phyloP scores from a whole-genome alignment of 495 filamentous ascomycete genomes.

The Aspergillus olivimuriae region DNA sequence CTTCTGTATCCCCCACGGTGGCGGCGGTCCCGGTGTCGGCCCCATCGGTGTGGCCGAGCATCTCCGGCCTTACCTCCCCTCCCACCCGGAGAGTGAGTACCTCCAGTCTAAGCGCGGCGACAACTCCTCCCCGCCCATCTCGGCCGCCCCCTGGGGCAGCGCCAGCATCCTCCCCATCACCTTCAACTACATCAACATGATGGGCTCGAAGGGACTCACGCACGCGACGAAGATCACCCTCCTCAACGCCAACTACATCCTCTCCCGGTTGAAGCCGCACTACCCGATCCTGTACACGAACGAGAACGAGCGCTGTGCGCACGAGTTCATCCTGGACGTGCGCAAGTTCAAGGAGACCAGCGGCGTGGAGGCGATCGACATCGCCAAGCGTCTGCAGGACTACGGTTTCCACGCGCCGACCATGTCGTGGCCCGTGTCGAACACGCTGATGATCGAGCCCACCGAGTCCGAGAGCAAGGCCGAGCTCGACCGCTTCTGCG shows the following conservation, averaged over 20 bases:
- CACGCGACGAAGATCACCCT: conserved; percentile 91
- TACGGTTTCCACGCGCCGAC: conserved; percentile 98
- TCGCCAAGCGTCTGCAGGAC: conserved; percentile 96
- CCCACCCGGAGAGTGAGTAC: conserved; percentile 52
- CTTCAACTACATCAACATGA: conserved; percentile 97
- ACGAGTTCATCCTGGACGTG: conserved; percentile 97
- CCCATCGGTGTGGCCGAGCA: conserved; percentile 90
- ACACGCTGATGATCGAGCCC: conserved; percentile 98
- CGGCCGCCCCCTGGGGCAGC: conserved; percentile 83
- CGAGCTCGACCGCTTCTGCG: conserved; percentile 92
- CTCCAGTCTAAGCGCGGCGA: conserved; percentile 58
- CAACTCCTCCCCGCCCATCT: conserved; percentile 58
- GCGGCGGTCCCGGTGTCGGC: conserved; percentile 91
- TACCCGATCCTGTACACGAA: conserved; percentile 94
- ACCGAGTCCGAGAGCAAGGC: conserved; percentile 92
- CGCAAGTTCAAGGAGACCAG: conserved; percentile 78
- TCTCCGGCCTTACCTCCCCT: conserved; percentile 72
- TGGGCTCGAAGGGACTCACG: conserved; percentile 87
- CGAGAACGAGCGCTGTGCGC: conserved; percentile 77
- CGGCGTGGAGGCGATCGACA: conserved; percentile 90
- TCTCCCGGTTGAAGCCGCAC: conserved; percentile 81
- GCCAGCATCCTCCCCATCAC: conserved; percentile 94
- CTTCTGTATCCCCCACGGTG: conserved; percentile 97
- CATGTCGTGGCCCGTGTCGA: conserved; percentile 95
- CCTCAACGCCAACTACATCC: conserved; percentile 97